Base-by-base conservation (phyloP, 225 moss, liverwort and hornwort genomes). In the Asterella californica region DNA sequence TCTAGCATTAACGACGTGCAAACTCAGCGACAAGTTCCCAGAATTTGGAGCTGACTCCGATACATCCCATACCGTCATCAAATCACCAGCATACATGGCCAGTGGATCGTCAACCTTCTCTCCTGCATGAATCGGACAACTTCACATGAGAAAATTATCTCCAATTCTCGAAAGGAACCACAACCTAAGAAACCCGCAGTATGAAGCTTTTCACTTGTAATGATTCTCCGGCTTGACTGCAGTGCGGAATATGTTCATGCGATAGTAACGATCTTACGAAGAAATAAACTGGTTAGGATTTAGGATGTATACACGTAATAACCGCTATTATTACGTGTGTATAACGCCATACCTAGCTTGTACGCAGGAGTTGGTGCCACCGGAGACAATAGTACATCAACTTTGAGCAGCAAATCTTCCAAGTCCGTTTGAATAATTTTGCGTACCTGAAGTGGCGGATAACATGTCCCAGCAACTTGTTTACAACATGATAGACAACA, bases 81-180 rank as follows among this genome's bases (percentile, higher is more conserved):
- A 71, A 80, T 96, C 96, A 79, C 92, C 96, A 67, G 92, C 87
- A 76, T 94, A 96, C 96, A 96, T 96, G 10, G 92, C 89, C 74
- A 96, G 71, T 54, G 96, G 94, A 50, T 96, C 91, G 71, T 94
- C 90, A 50, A 89, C 76, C 84, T 89, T 92, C 79, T 96, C 96
- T 34, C 96, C 96, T 92, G 76, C 86, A 83, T 37, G 34, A 52
- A 52, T 33, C 52, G n/a, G 4, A 48, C 53, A 30, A n/a, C n/a
- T 19, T 34, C 50, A 10, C 8, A 33, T 30, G 8, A 70, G 34
- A 70, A 2, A 38, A 2, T 9, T 21, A 9, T 22, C 22, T 73
- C 19, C 33, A 54, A 18, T 33, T 72, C 19, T 17, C 24, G 61
- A 62, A 46, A 37, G 76, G n/a, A 76, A 6, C 9, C 15, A 33